Base-by-base conservation (phyloP, 2,329 filamentous ascomycete genomes). In the Fusarium chlamydosporum region DNA sequence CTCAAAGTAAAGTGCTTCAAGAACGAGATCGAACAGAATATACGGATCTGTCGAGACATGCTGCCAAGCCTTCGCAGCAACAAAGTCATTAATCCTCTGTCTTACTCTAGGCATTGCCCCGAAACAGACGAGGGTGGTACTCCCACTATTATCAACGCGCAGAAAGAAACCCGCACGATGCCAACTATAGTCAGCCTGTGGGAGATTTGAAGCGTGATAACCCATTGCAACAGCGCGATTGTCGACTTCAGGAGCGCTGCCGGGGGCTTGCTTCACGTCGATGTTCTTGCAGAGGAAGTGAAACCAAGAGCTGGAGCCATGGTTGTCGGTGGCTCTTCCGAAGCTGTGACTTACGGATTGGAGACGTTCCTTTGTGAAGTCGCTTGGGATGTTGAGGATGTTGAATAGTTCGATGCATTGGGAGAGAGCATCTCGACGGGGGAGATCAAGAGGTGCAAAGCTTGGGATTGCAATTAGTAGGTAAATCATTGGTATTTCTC, bases 201-300 rank as follows among this genome's bases (percentile, higher is more conserved):
- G 74, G 1, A 76, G 72, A 10, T 48, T 66, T 3, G 72, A 73
- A 11, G 60, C 18, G 38, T 71, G 72, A 34, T 72, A 74, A 6
- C 72, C 71, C 69, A 72, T 71, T 4, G 65, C 47, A 4, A 61
- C 71, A 6, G 67, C 65, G 4, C 65, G 73, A n/a, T 74, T 75
- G 42, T 75, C 73, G 6, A 76, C 53, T 27, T 74, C 71, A 4
- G 74, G 73, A 1, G 57, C 41, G n/a, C 53, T 48, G 38, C 40
- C 65, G 3, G 43, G 65, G 3, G 62, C 60, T 20, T 66, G 68
- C 52, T 61, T 69, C 27, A 75, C 55, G 47, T 74, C 66, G 43
- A 76, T 71, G 56, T 75, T 76, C 65, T 80, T 79, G 65, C 73
- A 79, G 18, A 79, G 74, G 38, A 76, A 78, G 43, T 77, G 76